Evolutionary conservation across 805 yeast genomes (phyloP).

Genomic region (Millerago galiae): DNA sequence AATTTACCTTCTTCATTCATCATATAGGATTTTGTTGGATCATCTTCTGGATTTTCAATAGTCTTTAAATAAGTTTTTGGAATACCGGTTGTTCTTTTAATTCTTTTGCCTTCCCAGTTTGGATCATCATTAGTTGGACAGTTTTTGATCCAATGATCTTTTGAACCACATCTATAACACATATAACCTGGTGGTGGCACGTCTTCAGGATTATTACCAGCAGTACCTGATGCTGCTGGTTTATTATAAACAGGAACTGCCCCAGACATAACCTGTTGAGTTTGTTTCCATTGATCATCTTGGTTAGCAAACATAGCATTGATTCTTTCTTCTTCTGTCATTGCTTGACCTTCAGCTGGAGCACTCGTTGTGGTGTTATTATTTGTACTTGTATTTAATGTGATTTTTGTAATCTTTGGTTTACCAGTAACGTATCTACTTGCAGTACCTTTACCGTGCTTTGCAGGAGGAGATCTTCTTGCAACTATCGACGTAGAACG

Average conservation of each 20-base stretch:
- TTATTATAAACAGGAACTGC: slow-evolving; percentile 70
- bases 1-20: slow-evolving; percentile 93
- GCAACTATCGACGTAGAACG: slow-evolving; percentile 82
- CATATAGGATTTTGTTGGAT: slow-evolving; percentile 57
- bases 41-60: slow-evolving; percentile 73
- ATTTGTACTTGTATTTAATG: slow-evolving; percentile 11
- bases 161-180: slow-evolving; percentile 94
- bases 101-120: slow-evolving; percentile 85
- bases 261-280: slow-evolving; percentile 84
- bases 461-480: slow-evolving; percentile 65
- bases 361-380: slow-evolving; percentile 7
- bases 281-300: slow-evolving; percentile 89
- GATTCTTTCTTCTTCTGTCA: slow-evolving; percentile 82
- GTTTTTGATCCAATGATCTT: slow-evolving; percentile 92
- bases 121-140: slow-evolving; percentile 95
- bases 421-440: slow-evolving; percentile 68
- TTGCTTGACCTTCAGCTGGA: slow-evolving; percentile 31
- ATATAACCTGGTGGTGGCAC: slow-evolving; percentile 93
- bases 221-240: slow-evolving; percentile 25
- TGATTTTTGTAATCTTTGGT: slow-evolving; percentile 42
- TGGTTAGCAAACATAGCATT: slow-evolving; percentile 89
- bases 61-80: slow-evolving; percentile 89
- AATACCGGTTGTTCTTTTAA: slow-evolving; percentile 93
- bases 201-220: slow-evolving; percentile 44
- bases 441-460: slow-evolving; percentile 43